These are phyloP conservation scores for Quercus phellos DNA, from an alignment of 331 rosid genomes.

Conservation along the genomic window DNA sequence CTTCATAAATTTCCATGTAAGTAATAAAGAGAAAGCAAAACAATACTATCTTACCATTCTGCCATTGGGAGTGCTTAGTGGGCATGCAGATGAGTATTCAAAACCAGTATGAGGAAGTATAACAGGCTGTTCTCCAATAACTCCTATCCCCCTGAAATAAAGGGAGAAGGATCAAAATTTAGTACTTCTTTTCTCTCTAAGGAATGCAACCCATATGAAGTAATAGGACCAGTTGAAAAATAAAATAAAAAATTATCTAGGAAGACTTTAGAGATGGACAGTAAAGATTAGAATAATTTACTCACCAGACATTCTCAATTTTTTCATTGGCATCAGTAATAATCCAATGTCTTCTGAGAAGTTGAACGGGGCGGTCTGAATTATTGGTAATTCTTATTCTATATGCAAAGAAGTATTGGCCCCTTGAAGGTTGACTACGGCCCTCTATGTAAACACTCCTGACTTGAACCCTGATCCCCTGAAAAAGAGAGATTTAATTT, in stretches of 20 bases:
- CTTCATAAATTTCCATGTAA: neutral
- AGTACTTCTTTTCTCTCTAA: neutral
- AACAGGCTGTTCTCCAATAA: conserved; percentile 90
- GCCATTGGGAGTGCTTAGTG: conserved; percentile 72
- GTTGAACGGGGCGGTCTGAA: conserved; percentile 77
- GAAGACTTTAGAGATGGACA: conserved; percentile 2
- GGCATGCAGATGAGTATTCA: conserved; percentile 94
- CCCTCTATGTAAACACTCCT: conserved; percentile 88
- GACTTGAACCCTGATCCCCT: conserved; percentile 96
- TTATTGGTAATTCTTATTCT: conserved; percentile 84
- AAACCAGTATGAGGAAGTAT: conserved; percentile 80
- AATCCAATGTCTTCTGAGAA: conserved; percentile 96
- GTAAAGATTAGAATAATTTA: conserved; percentile 15
- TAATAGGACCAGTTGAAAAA: neutral
- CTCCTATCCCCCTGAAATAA: conserved; percentile 77
- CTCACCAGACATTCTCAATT: conserved; percentile 82
- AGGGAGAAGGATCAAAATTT: conserved; percentile 8
- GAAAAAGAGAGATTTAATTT: conserved; percentile 14
- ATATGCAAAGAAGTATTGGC: conserved; percentile 80
- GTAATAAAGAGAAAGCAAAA: conserved; percentile 5
- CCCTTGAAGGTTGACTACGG: conserved; percentile 82
- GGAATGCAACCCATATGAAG: neutral
- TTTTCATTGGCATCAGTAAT: conserved; percentile 78
- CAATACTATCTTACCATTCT: conserved; percentile 66
- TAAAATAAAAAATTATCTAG: neutral